Conservation (phyloP, 2,329 filamentous ascomycete species). For the Penicillium verrucosum region DNA sequence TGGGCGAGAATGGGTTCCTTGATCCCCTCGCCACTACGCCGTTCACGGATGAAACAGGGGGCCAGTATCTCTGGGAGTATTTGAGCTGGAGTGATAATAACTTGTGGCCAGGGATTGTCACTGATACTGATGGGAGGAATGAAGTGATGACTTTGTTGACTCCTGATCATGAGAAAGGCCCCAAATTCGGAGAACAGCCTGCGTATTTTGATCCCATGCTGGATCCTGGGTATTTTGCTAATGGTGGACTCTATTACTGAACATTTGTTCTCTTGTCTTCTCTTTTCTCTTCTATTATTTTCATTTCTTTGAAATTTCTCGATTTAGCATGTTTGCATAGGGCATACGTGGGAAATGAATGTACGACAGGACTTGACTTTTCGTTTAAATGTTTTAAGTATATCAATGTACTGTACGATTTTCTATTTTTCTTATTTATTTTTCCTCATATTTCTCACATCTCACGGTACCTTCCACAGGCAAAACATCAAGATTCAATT, state of each 20-base stretch:
- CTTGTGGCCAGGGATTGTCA: slow-evolving; percentile 28
- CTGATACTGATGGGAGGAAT: slow-evolving; percentile 24
- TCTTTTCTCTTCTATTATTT: background rate
- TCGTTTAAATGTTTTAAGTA: background rate
- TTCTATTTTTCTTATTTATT: background rate
- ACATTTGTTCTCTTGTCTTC: background rate
- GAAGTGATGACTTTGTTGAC: slow-evolving; percentile 26
- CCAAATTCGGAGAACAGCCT: slow-evolving; percentile 22
- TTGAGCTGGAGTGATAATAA: slow-evolving; percentile 39
- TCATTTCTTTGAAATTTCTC: background rate
- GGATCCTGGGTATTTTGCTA: slow-evolving; percentile 27
- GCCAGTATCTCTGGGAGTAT: slow-evolving; percentile 39
- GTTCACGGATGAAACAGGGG: slow-evolving; percentile 29
- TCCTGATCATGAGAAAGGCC: slow-evolving; percentile 26
- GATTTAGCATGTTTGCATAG: slow-evolving; percentile 6
- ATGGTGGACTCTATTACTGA: slow-evolving; percentile 27
- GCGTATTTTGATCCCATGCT: slow-evolving; percentile 22
- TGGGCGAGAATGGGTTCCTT: slow-evolving; percentile 22
- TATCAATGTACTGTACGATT: background rate
- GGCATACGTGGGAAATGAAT: slow-evolving; percentile 7
- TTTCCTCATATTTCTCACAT: too few relatives aligned
- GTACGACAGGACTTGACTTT: background rate
- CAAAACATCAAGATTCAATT: background rate
- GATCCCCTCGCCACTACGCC: slow-evolving; percentile 25
- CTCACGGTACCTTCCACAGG: too few relatives aligned